phyloP scores from a whole-genome alignment of 2,329 filamentous ascomycete genomes.

The Diaporthe sp. region DNA sequence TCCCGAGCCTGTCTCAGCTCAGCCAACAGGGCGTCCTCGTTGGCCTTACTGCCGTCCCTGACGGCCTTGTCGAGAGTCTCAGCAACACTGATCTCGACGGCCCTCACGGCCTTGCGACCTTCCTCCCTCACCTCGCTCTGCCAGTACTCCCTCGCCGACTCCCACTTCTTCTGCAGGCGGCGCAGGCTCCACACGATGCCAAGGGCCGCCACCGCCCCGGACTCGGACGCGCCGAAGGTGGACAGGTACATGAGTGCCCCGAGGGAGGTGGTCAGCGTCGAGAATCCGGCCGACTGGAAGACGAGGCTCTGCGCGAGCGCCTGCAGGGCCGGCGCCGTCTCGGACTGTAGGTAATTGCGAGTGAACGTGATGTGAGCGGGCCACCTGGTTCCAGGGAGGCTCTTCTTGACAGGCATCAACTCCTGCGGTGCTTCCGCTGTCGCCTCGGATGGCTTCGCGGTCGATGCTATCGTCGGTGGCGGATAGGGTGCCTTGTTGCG shows the following conservation, averaged over 20 bases:
- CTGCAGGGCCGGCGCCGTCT: conserved; percentile 79
- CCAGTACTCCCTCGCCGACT: conserved; percentile 72
- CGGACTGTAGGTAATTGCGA: conserved; percentile 75
- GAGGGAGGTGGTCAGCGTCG: conserved; percentile 71
- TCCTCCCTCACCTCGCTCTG: conserved; percentile 77
- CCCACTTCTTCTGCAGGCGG: conserved; percentile 74
- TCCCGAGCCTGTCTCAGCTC: conserved; percentile 58
- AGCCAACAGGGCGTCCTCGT: conserved; percentile 46
- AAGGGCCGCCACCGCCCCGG: conserved; percentile 72
- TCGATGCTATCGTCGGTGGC: conserved; percentile 43
- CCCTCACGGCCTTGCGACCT: conserved; percentile 73
- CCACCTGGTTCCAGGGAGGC: conserved; percentile 69
- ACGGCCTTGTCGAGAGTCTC: conserved; percentile 57
- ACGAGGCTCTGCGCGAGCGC: conserved; percentile 82
- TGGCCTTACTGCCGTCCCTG: conserved; percentile 43
- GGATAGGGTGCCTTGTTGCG: conserved; percentile 45
- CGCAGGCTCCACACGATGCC: conserved; percentile 72
- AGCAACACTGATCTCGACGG: conserved; percentile 67
- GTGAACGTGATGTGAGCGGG: conserved; percentile 80
- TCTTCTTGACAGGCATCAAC: background rate
- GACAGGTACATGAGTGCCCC: conserved; percentile 71
- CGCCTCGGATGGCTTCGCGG: background rate
- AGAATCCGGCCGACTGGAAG: conserved; percentile 81
- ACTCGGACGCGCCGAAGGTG: conserved; percentile 70
- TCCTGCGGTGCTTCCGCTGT: conserved; percentile 31